Evolutionary conservation across 306 rosid genomes (phyloP).

Genomic region (Prunus dulcis): DNA sequence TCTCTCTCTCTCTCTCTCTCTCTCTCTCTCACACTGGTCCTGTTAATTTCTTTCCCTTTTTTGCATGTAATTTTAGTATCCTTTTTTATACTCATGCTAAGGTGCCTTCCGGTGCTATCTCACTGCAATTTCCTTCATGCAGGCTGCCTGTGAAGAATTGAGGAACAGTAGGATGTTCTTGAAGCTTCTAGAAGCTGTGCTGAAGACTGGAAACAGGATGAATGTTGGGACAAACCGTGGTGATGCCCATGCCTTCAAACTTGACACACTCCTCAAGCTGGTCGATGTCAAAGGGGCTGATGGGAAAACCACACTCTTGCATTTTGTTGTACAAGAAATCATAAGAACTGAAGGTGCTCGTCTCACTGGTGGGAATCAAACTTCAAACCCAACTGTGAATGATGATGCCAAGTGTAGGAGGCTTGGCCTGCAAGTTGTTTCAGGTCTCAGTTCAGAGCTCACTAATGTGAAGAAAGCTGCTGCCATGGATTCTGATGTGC

Average conservation of each 20-base stretch:
- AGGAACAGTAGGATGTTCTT: conserved; percentile 89
- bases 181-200: conserved; percentile 94
- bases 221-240: conserved; percentile 97
- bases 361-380: conserved; percentile 40
- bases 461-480: conserved; percentile 88
- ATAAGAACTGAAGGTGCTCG: conserved; percentile 88
- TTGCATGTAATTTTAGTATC: neutral
- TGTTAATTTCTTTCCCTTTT: neutral
- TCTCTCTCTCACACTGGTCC: neutral
- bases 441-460: conserved; percentile 77
- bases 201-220: conserved; percentile 97
- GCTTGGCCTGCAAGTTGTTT: conserved; percentile 83
- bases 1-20: neutral
- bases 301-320: conserved; percentile 89
- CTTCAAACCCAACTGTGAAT: conserved; percentile 29
- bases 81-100: neutral
- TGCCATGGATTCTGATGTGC: conserved; percentile 85
- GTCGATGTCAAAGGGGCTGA: conserved; percentile 88
- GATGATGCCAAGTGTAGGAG: conserved; percentile 80
- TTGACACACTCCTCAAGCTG: conserved; percentile 95
- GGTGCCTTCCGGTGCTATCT: neutral
- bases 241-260: conserved; percentile 96
- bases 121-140: neutral
- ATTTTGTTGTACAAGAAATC: conserved; percentile 95
- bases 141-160: conserved; percentile 92